phyloP scores from a whole-genome alignment of 148 eudicot species.

The Spergularia marina region DNA sequence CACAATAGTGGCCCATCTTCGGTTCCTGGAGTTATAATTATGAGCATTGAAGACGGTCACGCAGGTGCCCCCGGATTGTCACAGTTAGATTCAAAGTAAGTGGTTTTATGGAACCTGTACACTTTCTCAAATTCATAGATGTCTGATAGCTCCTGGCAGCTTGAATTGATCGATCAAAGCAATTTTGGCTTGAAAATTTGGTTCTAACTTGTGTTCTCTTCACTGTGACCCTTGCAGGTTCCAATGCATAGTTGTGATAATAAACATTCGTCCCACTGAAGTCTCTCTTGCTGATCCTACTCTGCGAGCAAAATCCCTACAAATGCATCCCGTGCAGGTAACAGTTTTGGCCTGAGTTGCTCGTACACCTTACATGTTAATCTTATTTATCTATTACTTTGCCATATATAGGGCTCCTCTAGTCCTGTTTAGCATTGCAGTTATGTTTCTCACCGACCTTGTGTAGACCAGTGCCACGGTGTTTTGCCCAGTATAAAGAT shows the following conservation, averaged over 20 bases:
- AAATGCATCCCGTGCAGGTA: conserved; percentile 87
- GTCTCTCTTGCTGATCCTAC: conserved; percentile 46
- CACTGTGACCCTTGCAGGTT: conserved; percentile 39
- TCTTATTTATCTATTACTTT: background rate
- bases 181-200: background rate
- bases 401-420: background rate
- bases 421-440: background rate
- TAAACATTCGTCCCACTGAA: conserved; percentile 61
- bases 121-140: background rate
- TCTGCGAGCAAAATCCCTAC: conserved; percentile 45
- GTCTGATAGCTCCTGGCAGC: background rate
- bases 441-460: conserved; percentile 5
- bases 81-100: conserved; percentile 81
- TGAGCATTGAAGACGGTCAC: conserved; percentile 95
- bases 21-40: conserved; percentile 81
- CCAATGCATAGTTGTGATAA: conserved; percentile 55
- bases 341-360: background rate
- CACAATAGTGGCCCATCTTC: conserved; percentile 80
- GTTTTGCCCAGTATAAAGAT: background rate
- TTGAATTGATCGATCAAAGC: too few relatives aligned
- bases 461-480: background rate
- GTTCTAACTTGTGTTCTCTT: background rate
- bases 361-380: background rate
- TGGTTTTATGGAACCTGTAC: background rate
- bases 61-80: conserved; percentile 58